Percentiles rank a stretch among this genome's conserved stretches.
phyloP scores from a whole-genome alignment of 2,329 filamentous ascomycete species.

The Phialophora verrucosa region DNA sequence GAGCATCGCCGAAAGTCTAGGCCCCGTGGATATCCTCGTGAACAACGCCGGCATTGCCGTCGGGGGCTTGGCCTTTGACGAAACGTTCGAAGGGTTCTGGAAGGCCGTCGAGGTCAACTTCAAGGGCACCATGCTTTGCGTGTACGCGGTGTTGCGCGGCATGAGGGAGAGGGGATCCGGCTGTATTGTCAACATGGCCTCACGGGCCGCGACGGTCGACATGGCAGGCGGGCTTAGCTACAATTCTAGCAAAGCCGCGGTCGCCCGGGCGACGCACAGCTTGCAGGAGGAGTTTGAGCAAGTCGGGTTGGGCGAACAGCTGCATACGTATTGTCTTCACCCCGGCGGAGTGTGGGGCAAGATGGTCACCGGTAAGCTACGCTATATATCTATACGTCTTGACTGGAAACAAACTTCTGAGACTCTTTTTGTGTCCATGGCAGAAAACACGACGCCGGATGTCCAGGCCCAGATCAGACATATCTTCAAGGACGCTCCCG shows the following conservation, averaged over 20 bases:
- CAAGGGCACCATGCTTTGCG: slow-evolving; percentile 28
- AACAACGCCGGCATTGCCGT: slow-evolving; percentile 42
- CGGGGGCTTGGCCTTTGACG: slow-evolving; percentile 32
- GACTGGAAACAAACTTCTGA: no score
- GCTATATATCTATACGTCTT: not conserved
- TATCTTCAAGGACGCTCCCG: slow-evolving; percentile 24
- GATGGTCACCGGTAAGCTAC: slow-evolving; percentile 16
- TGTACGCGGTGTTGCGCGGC: slow-evolving; percentile 18
- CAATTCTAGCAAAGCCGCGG: slow-evolving; percentile 27
- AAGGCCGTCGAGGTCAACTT: slow-evolving; percentile 29
- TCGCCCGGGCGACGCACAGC: slow-evolving; percentile 21
- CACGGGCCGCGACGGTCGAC: slow-evolving; percentile 29
- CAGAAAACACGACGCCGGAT: slow-evolving; percentile 14
- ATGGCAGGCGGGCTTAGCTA: slow-evolving; percentile 24
- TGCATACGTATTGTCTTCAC: slow-evolving; percentile 25
- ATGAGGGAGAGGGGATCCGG: slow-evolving; percentile 24
- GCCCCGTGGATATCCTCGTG: slow-evolving; percentile 37
- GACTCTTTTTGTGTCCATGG: not conserved
- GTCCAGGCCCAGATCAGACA: not conserved
- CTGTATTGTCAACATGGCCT: slow-evolving; percentile 30
- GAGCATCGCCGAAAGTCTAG: slow-evolving; percentile 16
- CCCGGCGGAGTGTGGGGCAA: slow-evolving; percentile 22
- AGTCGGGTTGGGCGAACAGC: slow-evolving; percentile 15
- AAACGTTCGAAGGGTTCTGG: slow-evolving; percentile 29
- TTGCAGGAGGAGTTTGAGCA: slow-evolving; percentile 30